Evolutionary conservation across 1,284 basidiomycete species (phyloP), one percentile per base, ranked within the genome.

Genomic region (Veloporphyrellus conicus): DNA sequence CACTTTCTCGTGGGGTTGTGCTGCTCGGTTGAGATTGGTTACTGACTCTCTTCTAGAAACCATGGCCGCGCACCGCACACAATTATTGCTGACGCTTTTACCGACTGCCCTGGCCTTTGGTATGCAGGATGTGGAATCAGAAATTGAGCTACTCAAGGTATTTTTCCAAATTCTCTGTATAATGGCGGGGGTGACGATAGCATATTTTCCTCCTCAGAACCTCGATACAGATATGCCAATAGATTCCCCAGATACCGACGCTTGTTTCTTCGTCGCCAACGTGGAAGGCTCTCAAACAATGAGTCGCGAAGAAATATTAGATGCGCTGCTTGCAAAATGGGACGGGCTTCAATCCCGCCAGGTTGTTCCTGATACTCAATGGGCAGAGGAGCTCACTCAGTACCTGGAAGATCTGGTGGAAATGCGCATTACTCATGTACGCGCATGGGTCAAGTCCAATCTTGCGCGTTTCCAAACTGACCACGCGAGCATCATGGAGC

Each of bases 11-110:
- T 81, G 51, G 35, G 75, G 63, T 35, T 11, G 0, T 9, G 3
- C 25, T 27, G 4, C 36, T 38, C 19, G 28, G 8, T 27, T 25
- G 31, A 0, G 14, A 37, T 41, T 28, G 11, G 20, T 46, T 32
- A 5, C 28, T 46, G 15, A 54, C 39, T 25, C 18, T 23, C 12
- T 22, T 22, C 15, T 51, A 82, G 81, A 82, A 64, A 81, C 72
- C 15, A 68, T 82, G 55, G 75, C 75, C 9, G 68, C 73, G 4
- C 78, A 81, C 57, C 71, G 79, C 29, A 75, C 73, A 5, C 71
- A 75, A 32, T 59, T 70, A 10, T 56, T 82, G 4, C 56, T 68
- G 4, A 51, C 58, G 1, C 52, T 75, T 6, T 66, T 82, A 11
- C 67, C 68, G 2, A 66, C 59, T 9, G 79, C 79, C 1, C 56